Evolutionary conservation across 805 yeast species (phyloP).

Genomic region (Cyberlindnera petersonii): DNA sequence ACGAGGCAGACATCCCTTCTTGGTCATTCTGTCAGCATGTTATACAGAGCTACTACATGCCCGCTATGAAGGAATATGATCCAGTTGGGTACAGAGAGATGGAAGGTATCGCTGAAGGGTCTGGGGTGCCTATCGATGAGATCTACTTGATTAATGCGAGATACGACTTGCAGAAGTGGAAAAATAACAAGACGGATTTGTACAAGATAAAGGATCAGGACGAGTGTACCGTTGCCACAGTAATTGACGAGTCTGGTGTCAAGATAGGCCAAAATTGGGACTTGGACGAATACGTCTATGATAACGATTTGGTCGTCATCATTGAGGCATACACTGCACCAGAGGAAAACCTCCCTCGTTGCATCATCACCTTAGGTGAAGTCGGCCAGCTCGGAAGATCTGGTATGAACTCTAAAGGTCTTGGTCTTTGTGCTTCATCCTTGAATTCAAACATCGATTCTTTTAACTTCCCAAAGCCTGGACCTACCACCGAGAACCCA

Average conservation of each 20-base stretch:
- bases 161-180: constrained; percentile 16
- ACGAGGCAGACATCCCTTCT: constrained; percentile 13
- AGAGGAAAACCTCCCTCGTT: constrained; percentile 15
- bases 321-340: constrained; percentile 14
- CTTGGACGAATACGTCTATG: constrained; percentile 13
- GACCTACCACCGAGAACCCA: constrained; percentile 6
- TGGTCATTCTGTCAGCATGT: constrained; percentile 15
- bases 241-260: constrained; percentile 16
- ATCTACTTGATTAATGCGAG: constrained; percentile 17
- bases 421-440: constrained; percentile 16
- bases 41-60: constrained; percentile 14
- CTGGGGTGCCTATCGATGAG: constrained; percentile 11
- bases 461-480: constrained; percentile 12
- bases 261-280: constrained; percentile 19
- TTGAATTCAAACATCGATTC: constrained; percentile 14
- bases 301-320: constrained; percentile 12
- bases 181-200: constrained; percentile 9
- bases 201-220: constrained; percentile 15
- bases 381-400: constrained; percentile 20
- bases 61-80: constrained; percentile 15
- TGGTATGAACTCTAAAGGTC: constrained; percentile 17
- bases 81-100: constrained; percentile 8
- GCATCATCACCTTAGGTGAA: constrained; percentile 15
- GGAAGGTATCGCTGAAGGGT: constrained; percentile 14
- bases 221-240: constrained; percentile 17